These are phyloP conservation scores for Ophiostoma montium DNA, from an alignment of 2,329 filamentous ascomycete genomes.

Conservation along the genomic window DNA sequence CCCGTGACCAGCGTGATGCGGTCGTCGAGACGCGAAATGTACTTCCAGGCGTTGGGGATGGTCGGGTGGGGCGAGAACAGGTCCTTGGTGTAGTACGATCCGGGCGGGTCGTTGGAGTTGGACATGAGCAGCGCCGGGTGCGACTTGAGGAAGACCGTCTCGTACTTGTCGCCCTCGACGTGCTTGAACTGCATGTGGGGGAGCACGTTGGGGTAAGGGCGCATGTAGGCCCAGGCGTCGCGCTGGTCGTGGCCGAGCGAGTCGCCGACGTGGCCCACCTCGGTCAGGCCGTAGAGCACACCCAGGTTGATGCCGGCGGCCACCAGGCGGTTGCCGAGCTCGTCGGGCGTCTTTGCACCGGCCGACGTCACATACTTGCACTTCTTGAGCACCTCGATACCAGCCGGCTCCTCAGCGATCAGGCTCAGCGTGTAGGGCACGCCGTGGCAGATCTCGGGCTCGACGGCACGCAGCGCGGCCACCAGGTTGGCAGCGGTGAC, in stretches of 20 bases:
- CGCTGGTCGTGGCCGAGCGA: conserved; percentile 27
- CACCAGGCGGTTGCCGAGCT: conserved; percentile 34
- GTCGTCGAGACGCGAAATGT: conserved; percentile 24
- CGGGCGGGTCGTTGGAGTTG: conserved; percentile 23
- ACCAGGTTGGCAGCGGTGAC: conserved; percentile 31
- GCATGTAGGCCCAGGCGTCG: conserved; percentile 28
- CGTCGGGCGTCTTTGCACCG: conserved; percentile 38
- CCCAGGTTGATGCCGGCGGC: conserved; percentile 33
- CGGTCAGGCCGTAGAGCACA: conserved; percentile 27
- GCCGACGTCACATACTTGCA: conserved; percentile 34
- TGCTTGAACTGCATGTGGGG: conserved; percentile 25
- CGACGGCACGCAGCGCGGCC: conserved; percentile 23
- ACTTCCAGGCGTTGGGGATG: conserved; percentile 24
- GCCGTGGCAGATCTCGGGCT: conserved; percentile 35
- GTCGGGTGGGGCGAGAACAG: conserved; percentile 24
- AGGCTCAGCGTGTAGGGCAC: conserved; percentile 46
- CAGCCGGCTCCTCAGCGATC: conserved; percentile 37
- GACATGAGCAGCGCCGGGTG: conserved; percentile 20
- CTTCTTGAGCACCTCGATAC: conserved; percentile 28
- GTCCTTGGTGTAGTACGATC: conserved; percentile 23
- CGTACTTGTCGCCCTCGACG: conserved; percentile 21
- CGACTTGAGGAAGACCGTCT: conserved; percentile 22
- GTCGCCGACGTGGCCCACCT: conserved; percentile 28
- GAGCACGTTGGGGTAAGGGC: conserved; percentile 22
- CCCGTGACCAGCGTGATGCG: conserved; percentile 24